Evolutionary conservation across 805 yeast genomes (phyloP), one percentile per base, ranked within the genome.

Genomic region (Saccharomycopsis guyanensis): DNA sequence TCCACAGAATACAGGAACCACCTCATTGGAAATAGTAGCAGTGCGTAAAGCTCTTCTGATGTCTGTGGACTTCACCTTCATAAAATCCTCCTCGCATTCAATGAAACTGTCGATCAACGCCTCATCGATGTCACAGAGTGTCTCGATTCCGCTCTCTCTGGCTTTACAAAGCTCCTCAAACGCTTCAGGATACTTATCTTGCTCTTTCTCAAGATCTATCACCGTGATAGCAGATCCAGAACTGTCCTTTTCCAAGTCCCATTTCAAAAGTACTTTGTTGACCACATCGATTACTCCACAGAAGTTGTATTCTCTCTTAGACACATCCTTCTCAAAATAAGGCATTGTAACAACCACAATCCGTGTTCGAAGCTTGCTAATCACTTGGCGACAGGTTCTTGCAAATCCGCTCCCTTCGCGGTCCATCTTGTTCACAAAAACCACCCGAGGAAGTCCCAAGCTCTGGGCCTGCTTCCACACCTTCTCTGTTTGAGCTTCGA

Each of bases 401-500:
- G 95, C 81, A 60, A 79, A 93, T 0, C 97, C 96, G 1, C 97
- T 96, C 18, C 98, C 98, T 13, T 80, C 83, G 50, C 97, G 72
- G 65, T 93, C 98, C 97, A 93, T 89, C 62, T 93, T 93, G 63
- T 93, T 93, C 29, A 93, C 76, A 59, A 78, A 93, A 10, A 86
- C 80, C 10, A 93, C 68, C 42, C 77, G 73, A 0, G 98, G 97
- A 32, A 93, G 78, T 2, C 63, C 62, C 54, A 80, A 64, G 15
- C 72, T 73, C 18, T 66, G 68, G 1, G 96, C 89, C 62, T 89
- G 96, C 52, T 74, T 76, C 97, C 97, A 93, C 2, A 93, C 97
- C 58, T 88, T 91, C 60, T 89, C 97, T 0, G 98, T 91, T 63
- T 93, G 97, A 0, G 97, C 93, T 61, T 93, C 98, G 1, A 93